Evolutionary conservation across 495 filamentous ascomycete genomes (phyloP).

Genomic region (Neurospora intermedia): DNA sequence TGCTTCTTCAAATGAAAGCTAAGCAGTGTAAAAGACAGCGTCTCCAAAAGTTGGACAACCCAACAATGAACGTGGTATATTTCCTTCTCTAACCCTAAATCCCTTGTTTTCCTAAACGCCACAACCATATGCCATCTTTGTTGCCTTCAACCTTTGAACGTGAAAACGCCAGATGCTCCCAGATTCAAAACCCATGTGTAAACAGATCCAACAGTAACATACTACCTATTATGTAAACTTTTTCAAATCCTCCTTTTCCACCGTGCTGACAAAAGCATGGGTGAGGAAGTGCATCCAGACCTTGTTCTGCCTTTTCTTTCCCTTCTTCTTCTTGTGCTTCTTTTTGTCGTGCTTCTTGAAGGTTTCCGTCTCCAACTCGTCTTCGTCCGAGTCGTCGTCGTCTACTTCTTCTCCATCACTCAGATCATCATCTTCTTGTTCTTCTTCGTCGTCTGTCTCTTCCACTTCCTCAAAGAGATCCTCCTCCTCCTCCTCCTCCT

Average conservation of each 20-base stretch:
- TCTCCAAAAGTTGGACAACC: background rate
- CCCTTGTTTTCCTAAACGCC: background rate
- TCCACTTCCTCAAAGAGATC: background rate
- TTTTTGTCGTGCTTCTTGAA: conserved; percentile 33
- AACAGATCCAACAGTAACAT: background rate
- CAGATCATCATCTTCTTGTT: background rate
- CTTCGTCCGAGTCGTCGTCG: conserved; percentile 6
- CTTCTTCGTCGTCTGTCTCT: background rate
- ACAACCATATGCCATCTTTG: background rate
- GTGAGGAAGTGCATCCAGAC: conserved; percentile 67
- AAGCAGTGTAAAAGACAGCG: background rate
- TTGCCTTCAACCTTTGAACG: background rate
- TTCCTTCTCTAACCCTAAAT: background rate
- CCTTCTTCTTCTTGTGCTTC: conserved; percentile 30
- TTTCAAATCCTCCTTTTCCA: conserved; percentile 49
- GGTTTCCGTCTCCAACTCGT: conserved; percentile 17
- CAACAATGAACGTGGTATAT: background rate
- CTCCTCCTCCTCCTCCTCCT: background rate
- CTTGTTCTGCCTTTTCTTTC: conserved; percentile 41
- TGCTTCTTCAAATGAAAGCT: background rate
- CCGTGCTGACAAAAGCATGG: conserved; percentile 69
- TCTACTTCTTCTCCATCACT: background rate
- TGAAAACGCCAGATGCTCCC: background rate
- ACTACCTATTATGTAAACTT: conserved; percentile 15
- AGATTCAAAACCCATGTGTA: background rate